phyloP scores from a whole-genome alignment of 1,139 yeast species.

The Zhuliangozyma blackwelliae region DNA sequence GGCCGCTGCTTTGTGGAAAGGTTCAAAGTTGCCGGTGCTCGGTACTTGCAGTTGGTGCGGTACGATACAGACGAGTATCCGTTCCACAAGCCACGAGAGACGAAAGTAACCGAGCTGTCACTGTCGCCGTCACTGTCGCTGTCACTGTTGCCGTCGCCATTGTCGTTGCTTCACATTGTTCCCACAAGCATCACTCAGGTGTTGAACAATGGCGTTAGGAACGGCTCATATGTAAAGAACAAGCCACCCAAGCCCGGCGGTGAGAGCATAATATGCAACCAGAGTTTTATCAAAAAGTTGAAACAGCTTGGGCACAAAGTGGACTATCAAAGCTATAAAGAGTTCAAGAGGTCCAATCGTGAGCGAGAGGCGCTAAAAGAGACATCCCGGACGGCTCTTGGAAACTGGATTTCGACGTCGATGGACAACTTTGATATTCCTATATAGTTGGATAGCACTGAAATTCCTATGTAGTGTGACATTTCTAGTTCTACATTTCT shows the following conservation, averaged over 20 bases:
- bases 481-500: conserved; percentile 1
- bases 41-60: conserved; percentile 17
- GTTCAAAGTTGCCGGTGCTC: conserved; percentile 14
- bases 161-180: conserved; percentile 31
- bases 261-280: conserved; percentile 38
- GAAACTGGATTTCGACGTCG: conserved; percentile 29
- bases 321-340: conserved; percentile 16
- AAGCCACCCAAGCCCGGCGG: conserved; percentile 44
- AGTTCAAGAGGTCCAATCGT: conserved; percentile 21
- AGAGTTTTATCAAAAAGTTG: conserved; percentile 17
- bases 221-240: conserved; percentile 45
- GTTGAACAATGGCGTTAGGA: conserved; percentile 50
- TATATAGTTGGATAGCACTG: no score
- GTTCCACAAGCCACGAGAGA: conserved; percentile 18
- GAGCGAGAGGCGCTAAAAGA: conserved; percentile 22
- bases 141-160: conserved; percentile 25
- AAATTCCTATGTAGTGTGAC: no score
- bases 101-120: conserved; percentile 3
- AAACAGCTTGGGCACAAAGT: background rate
- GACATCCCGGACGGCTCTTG: conserved; percentile 18
- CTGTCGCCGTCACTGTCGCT: no score
- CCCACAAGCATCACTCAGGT: conserved; percentile 31
- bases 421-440: conserved; percentile 27
- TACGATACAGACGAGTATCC: conserved; percentile 22
- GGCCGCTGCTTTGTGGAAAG: conserved; percentile 49